Conservation (phyloP, 257 asterid genomes). For the Solanum dulcamara region DNA sequence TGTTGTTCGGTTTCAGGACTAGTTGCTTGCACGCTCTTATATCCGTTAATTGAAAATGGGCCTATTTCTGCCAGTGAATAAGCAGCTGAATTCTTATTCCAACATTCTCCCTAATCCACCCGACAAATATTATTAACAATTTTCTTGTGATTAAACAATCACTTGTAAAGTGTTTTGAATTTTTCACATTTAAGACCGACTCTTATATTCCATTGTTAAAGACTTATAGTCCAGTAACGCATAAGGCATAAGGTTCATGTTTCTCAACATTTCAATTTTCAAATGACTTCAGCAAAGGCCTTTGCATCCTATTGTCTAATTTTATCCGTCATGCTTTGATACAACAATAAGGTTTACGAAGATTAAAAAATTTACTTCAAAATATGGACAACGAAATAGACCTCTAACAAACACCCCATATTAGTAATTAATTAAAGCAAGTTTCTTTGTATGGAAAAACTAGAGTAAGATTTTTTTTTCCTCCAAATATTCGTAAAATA, state of each 20-base stretch:
- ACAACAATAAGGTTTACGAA: background rate
- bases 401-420: background rate
- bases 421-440: background rate
- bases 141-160: background rate
- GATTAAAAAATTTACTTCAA: background rate
- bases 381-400: background rate
- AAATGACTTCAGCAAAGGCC: background rate
- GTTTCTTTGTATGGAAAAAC: background rate
- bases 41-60: background rate
- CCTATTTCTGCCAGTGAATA: background rate
- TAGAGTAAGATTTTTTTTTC: background rate
- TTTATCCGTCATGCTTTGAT: background rate
- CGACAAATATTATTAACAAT: background rate
- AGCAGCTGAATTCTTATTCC: background rate
- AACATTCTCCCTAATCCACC: background rate
- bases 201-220: background rate
- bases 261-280: background rate
- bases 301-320: background rate
- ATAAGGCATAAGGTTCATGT: background rate
- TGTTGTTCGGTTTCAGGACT: background rate
- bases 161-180: background rate
- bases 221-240: background rate
- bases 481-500: background rate
- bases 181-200: background rate
- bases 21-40: background rate